phyloP scores from a whole-genome alignment of 2,329 filamentous ascomycete genomes.

The Xylariaceae sp. region DNA sequence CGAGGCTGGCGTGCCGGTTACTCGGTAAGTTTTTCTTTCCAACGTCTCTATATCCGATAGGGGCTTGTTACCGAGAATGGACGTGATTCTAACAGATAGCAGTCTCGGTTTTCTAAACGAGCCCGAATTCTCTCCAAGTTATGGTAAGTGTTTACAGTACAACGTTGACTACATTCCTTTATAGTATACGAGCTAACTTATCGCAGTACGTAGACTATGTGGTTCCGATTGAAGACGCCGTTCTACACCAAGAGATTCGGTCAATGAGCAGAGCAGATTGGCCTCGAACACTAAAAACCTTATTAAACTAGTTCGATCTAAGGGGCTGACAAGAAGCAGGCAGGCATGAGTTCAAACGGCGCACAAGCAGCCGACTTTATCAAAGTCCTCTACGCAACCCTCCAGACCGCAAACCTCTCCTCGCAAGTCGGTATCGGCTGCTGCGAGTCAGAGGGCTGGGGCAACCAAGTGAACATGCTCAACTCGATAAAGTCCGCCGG shows the following conservation, averaged over 20 bases:
- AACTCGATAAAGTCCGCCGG: conserved; percentile 44
- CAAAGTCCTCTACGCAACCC: conserved; percentile 33
- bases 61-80: not conserved
- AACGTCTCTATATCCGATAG: not conserved
- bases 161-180: not conserved
- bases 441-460: conserved; percentile 46
- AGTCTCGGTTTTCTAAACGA: conserved; percentile 38
- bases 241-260: not conserved
- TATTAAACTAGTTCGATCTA: not conserved
- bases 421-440: conserved; percentile 37
- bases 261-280: not conserved
- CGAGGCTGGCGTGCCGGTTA: conserved; percentile 42
- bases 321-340: conserved; percentile 14
- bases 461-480: conserved; percentile 44
- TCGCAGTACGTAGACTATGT: conserved; percentile 10
- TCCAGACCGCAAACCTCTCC: conserved; percentile 33
- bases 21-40: conserved; percentile 23
- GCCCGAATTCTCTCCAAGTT: conserved; percentile 36
- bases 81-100: conserved; percentile 2
- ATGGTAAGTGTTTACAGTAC: conserved; percentile 19
- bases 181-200: not conserved
- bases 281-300: not conserved
- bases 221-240: not conserved
- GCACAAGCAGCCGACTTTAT: conserved; percentile 38
- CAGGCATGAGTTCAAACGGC: conserved; percentile 36